These are phyloP conservation scores for Paecilomyces dactylethromorphus DNA, from an alignment of 2,329 filamentous ascomycete species.

Conservation along the genomic window DNA sequence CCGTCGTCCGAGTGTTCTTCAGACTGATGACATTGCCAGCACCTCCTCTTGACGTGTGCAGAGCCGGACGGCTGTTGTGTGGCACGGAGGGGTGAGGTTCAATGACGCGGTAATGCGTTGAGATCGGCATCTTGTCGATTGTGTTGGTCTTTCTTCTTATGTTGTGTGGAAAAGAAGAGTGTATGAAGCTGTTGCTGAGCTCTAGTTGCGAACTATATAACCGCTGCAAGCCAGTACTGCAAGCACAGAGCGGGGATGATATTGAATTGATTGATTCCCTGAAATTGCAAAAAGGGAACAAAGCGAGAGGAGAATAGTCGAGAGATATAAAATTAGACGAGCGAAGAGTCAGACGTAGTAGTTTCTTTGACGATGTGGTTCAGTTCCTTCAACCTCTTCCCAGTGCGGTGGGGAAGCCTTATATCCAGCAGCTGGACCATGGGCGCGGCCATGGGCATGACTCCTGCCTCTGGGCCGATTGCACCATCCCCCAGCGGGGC, in stretches of 20 bases:
- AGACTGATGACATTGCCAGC: constrained; percentile 53
- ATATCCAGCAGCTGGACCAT: neutral
- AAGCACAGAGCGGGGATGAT: neutral
- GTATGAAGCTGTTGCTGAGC: neutral
- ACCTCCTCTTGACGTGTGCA: constrained; percentile 51
- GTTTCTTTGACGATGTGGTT: neutral
- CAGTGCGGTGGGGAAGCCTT: neutral
- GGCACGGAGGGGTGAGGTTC: constrained; percentile 57
- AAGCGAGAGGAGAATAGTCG: neutral
- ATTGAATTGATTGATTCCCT: neutral
- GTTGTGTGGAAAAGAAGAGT: constrained; percentile 1
- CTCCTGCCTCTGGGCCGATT: neutral
- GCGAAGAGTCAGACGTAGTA: neutral
- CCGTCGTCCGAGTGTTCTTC: constrained; percentile 46
- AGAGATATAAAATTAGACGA: neutral
- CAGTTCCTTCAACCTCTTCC: neutral
- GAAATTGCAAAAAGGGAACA: neutral
- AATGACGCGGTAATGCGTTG: constrained; percentile 47
- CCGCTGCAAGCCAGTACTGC: neutral
- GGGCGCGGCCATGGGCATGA: neutral
- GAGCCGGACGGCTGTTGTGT: constrained; percentile 39
- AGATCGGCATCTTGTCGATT: constrained; percentile 22
- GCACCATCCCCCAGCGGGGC: neutral
- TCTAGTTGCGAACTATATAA: constrained; percentile 1
- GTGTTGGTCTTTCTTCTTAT: constrained; percentile 8